Evolutionary conservation across 1,284 basidiomycete genomes (phyloP), one percentile per base, ranked within the genome.

Genomic region (Pseudozyma tsukubaensis): DNA sequence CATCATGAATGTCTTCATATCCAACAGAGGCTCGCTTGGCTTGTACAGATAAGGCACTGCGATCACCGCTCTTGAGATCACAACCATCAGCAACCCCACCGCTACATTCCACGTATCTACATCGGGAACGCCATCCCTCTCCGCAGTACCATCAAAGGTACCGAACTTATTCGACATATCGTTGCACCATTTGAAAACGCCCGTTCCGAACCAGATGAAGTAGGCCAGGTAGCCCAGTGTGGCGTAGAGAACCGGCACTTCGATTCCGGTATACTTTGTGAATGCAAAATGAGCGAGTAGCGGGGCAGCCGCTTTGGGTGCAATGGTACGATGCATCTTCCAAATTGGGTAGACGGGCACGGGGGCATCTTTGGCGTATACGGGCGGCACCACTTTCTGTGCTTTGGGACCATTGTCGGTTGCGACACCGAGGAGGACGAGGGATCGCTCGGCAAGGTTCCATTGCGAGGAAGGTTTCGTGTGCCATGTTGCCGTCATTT

Each of bases 111-210:
- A 37, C 0, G 55, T 60, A 24, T 76, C 59, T 2, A 58, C 51
- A 58, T 77, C 78, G 0, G 80, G 80, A 0, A 83, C 63, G 12
- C 73, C 75, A 59, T 83, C 80, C 8, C 81, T 53, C 1, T 53
- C 43, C 1, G 45, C 51, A 1, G 29, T 45, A 16, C 70, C 66
- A 48, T 83, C 79, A 37, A 83, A 76, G 52, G 71, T 81, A 4
- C 82, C 82, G n/a, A 77, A 78, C 39, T 54, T 64, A 0, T 40
- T 37, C 13, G 67, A 51, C 56, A 82, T 66, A 4, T 29, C 5
- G 14, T 72, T 61, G 50, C 55, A 60, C 60, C 60, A 65, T 6
- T 12, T 6, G 21, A 71, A 71, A 9, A 71, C 21, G 1, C 47
- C 21, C 1, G 36, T 14, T 0, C 68, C 68, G 9, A 29, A 71